Conservation (phyloP, 148 eudicot genomes). For the Fagopyrum tataricum region DNA sequence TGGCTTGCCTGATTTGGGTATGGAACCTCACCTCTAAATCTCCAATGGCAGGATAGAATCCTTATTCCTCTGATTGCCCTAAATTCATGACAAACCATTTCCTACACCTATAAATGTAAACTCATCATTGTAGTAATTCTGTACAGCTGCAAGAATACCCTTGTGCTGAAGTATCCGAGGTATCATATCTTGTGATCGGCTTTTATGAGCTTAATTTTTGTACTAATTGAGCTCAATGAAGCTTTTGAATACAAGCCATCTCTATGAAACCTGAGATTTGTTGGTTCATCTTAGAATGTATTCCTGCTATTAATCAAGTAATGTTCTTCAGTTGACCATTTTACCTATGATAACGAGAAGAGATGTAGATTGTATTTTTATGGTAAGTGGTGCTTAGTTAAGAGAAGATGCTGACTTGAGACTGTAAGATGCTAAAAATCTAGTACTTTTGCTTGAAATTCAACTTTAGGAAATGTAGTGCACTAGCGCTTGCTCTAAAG, state of each 20-base stretch:
- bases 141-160: not conserved
- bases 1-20: not conserved
- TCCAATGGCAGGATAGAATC: not conserved
- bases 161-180: not conserved
- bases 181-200: not conserved
- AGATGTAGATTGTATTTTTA: not conserved
- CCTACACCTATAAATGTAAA: too few species aligned
- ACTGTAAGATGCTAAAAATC: not conserved
- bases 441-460: not conserved
- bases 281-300: not conserved
- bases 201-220: not conserved
- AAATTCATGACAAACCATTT: too few species aligned
- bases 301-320: not conserved
- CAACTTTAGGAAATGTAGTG: not conserved
- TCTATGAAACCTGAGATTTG: not conserved
- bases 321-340: not conserved
- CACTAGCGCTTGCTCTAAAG: not conserved
- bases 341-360: not conserved
- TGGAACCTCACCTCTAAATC: not conserved
- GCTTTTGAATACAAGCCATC: not conserved
- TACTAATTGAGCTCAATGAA: not conserved
- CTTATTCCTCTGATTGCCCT: not conserved
- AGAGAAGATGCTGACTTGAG: conserved; percentile 1
- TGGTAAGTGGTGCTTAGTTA: not conserved
- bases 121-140: too few species aligned